Conservation (phyloP, 1,284 basidiomycete genomes). For the Melampsora abietis-canadensis region DNA sequence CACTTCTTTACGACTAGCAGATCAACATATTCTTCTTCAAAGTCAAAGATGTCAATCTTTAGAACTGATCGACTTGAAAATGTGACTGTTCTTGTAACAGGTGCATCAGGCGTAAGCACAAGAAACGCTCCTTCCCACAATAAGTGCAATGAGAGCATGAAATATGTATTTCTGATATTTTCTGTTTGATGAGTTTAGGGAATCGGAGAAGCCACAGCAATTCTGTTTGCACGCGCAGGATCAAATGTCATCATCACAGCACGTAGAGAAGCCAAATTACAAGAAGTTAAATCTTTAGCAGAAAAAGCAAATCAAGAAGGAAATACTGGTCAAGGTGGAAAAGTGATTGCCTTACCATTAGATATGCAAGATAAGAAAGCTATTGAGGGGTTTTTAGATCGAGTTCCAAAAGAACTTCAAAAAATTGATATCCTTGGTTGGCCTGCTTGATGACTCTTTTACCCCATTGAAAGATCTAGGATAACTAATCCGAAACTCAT, state of each 20-base stretch:
- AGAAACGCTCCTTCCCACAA: too few species aligned
- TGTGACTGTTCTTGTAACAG: constrained; percentile 82
- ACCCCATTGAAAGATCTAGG: constrained; percentile 60
- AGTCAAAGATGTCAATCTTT: constrained; percentile 27
- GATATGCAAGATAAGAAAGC: constrained; percentile 66
- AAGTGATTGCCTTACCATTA: constrained; percentile 64
- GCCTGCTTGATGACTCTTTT: neutral
- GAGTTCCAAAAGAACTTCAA: constrained; percentile 11
- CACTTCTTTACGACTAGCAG: too few species aligned
- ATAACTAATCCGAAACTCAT: too few species aligned
- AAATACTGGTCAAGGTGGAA: constrained; percentile 67
- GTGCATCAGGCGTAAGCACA: constrained; percentile 64
- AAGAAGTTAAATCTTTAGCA: constrained; percentile 58
- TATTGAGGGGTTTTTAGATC: constrained; percentile 32
- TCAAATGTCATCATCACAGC: constrained; percentile 56
- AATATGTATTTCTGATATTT: too few species aligned
- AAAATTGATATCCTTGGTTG: constrained; percentile 33
- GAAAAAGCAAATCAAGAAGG: constrained; percentile 67
- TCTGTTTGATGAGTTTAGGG: too few species aligned
- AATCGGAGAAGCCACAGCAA: constrained; percentile 66
- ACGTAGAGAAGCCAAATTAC: constrained; percentile 53
- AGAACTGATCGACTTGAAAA: constrained; percentile 59
- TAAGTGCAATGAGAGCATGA: too few species aligned
- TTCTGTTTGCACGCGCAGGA: constrained; percentile 69
- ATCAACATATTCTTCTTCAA: neutral